These are phyloP conservation scores for Petunia hybrid DNA, from an alignment of 305 asterid species.

Conservation along the genomic window DNA sequence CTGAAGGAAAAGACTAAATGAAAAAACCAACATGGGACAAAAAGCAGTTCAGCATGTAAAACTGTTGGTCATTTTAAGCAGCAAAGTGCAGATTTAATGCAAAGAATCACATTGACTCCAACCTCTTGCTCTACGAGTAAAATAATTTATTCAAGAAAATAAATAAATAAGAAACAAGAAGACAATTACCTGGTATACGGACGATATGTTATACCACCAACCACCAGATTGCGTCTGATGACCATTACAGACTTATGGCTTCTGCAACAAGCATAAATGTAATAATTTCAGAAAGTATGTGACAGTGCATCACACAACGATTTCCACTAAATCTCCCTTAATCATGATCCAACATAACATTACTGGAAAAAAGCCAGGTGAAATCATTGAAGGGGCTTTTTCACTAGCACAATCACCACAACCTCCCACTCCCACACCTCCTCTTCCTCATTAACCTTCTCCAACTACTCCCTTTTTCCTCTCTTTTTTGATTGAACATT, in stretches of 20 bases:
- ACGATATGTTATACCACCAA: constrained; percentile 98
- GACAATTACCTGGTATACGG: constrained; percentile 78
- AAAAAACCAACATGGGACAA: constrained; percentile 4
- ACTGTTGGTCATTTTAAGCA: background rate
- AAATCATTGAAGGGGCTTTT: background rate
- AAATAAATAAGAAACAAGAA: constrained; percentile 19
- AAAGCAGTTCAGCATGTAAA: constrained; percentile 11
- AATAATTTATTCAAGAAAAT: too few species aligned
- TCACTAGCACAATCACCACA: background rate
- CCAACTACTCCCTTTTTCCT: constrained; percentile 15
- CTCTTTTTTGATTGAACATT: constrained; percentile 2
- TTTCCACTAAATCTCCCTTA: background rate
- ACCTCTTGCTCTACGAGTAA: background rate
- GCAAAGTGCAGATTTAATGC: constrained; percentile 9
- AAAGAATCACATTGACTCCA: constrained; percentile 9
- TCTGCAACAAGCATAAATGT: constrained; percentile 55
- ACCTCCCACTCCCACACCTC: constrained; percentile 12
- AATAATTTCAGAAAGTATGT: too few species aligned
- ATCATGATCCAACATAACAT: constrained; percentile 11
- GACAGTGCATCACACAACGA: too few species aligned
- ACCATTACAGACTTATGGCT: constrained; percentile 97
- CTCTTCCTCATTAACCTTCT: background rate
- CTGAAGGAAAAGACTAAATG: constrained; percentile 5
- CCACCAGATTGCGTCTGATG: constrained; percentile 76
- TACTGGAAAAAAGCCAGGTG: background rate